Percentiles rank a stretch among this genome's conserved stretches.
phyloP scores from a whole-genome alignment of 2,329 filamentous ascomycete genomes.

The Aureobasidium namibiae region DNA sequence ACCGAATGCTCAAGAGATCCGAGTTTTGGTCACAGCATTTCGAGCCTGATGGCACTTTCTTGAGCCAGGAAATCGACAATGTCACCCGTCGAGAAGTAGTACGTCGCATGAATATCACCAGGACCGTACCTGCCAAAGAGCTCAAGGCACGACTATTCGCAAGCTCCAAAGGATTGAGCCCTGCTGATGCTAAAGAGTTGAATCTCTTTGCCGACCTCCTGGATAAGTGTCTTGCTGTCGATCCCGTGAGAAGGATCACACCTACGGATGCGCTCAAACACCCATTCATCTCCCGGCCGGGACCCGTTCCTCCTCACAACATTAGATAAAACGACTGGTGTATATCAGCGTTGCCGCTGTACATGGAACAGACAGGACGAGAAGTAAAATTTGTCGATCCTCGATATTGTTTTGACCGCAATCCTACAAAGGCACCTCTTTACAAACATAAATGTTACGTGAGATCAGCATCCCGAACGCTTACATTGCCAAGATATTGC shows the following conservation, averaged over 20 bases:
- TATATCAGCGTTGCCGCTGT: background rate
- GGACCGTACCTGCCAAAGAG: conserved; percentile 57
- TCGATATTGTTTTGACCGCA: background rate
- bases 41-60: conserved; percentile 74
- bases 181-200: conserved; percentile 67
- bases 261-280: conserved; percentile 80
- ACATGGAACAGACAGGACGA: background rate
- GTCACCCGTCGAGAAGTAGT: conserved; percentile 72
- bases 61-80: conserved; percentile 79
- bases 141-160: conserved; percentile 69
- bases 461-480: conserved; percentile 6
- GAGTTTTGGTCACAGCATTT: conserved; percentile 71
- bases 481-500: conserved; percentile 11
- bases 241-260: conserved; percentile 86
- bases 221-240: conserved; percentile 79
- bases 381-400: background rate
- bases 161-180: conserved; percentile 59
- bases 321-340: background rate
- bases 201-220: conserved; percentile 79
- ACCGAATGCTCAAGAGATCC: conserved; percentile 79
- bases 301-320: conserved; percentile 18
- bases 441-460: background rate
- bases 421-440: background rate
- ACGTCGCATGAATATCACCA: conserved; percentile 59
- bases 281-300: conserved; percentile 61